phyloP scores from a whole-genome alignment of 495 filamentous ascomycete species.

The Usnea hakonensis region DNA sequence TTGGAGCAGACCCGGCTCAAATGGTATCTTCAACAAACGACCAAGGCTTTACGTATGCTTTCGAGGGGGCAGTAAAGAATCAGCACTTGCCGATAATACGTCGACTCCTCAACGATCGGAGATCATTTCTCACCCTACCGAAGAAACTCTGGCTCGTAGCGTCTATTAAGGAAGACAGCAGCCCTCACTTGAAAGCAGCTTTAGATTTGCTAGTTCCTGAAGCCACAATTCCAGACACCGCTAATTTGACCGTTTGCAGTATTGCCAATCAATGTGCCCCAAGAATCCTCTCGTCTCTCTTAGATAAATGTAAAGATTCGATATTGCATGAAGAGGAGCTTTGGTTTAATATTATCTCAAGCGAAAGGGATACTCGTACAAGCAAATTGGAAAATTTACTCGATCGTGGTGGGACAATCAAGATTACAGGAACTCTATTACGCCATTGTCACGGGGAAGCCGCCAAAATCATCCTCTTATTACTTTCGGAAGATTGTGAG shows the following conservation, averaged over 20 bases:
- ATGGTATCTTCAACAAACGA: no score
- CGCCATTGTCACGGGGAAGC: fast-evolving
- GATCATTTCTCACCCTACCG: neutral
- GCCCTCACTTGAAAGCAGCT: neutral
- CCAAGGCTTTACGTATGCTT: no score
- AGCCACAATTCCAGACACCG: neutral
- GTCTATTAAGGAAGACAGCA: neutral
- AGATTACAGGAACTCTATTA: neutral
- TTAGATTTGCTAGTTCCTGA: neutral
- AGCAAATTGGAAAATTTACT: neutral
- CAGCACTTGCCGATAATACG: neutral
- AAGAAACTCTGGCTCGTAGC: neutral
- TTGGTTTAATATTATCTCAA: neutral
- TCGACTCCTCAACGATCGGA: neutral
- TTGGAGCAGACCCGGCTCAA: neutral
- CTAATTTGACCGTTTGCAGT: no score
- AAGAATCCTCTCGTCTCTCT: neutral
- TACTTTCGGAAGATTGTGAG: neutral
- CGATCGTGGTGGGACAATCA: neutral
- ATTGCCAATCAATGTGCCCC: no score
- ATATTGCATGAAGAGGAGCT: neutral
- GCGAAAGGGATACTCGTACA: no score
- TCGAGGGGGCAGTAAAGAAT: neutral
- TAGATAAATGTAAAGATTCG: neutral
- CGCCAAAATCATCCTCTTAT: neutral